Base-by-base conservation (phyloP, 2,329 filamentous ascomycete genomes). In the Ceratocystis cacaofunesta region DNA sequence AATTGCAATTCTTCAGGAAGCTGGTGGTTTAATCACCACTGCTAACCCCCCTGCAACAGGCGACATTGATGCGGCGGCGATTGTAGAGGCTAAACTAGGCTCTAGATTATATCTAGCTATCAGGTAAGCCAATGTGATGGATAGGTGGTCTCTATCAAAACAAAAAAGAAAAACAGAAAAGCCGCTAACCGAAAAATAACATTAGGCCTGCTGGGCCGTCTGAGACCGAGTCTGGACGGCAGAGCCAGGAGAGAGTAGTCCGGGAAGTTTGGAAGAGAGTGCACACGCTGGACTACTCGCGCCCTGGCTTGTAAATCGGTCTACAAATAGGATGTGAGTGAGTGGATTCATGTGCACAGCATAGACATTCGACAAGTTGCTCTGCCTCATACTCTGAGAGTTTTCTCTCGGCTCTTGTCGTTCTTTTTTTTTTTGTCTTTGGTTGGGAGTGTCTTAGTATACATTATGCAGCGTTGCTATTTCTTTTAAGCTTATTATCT, bases 231-330 rank as follows among this genome's bases (percentile, higher is more conserved):
- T 85, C 83, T 1, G 87, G 79, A 5, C 79, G 85, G 17, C 77
- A 89, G 71, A 78, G 80, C 7, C 88, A 91, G 70, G 86, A 90
- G 69, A 78, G 88, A 67, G 82, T 85, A 0, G 85, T 89, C 1
- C 78, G 87, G 55, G 87, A 89, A 70, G 85, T 88, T 1, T 91
- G 88, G 88, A 81, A 80, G 69, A 78, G 88, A 43, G 87, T 90
- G 5, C 76, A 81, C 62, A 75, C 78, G 12, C 74, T 91, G 65
- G 84, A 89, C 70, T 91, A 90, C 71, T 75, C 76, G 28, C 78
- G 88, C 28, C 63, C 63, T 28, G 63, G 60, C 12, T n/a, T 62
- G 4, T 62, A 62, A 41, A n/a, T 43, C 12, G 32, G 30, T 22
- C 5, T 43, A n/a, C 36, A 41, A 15, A 41, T 41, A 41, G 36